These are phyloP conservation scores for Kodamaea alishanica DNA, from an alignment of 1,139 yeast genomes.

Conservation along the genomic window DNA sequence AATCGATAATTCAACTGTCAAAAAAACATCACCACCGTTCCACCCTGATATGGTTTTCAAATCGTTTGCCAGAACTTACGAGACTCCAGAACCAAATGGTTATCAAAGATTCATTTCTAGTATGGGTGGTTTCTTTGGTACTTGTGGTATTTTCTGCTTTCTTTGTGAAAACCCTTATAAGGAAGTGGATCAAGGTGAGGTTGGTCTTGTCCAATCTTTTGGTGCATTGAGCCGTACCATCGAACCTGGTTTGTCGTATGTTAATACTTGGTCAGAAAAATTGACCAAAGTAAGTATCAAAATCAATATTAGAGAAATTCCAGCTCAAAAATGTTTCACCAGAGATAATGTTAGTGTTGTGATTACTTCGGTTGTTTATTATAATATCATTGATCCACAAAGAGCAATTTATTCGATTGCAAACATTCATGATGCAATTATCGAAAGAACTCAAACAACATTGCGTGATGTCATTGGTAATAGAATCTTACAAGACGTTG, in stretches of 20 bases:
- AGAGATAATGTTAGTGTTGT: constrained; percentile 64
- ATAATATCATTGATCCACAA: constrained; percentile 66
- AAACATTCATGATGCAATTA: constrained; percentile 55
- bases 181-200: constrained; percentile 64
- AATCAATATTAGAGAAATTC: constrained; percentile 61
- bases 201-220: constrained; percentile 65
- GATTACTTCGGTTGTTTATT: constrained; percentile 65
- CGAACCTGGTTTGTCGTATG: constrained; percentile 67
- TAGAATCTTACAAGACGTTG: constrained; percentile 65
- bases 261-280: constrained; percentile 63
- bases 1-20: neutral
- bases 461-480: constrained; percentile 72
- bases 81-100: constrained; percentile 32
- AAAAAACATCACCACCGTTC: constrained; percentile 9
- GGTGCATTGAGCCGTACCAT: constrained; percentile 66
- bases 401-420: constrained; percentile 60
- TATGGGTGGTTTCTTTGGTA: constrained; percentile 50
- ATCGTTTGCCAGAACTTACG: constrained; percentile 35
- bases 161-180: constrained; percentile 60
- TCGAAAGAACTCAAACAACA: constrained; percentile 73
- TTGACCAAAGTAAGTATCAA: constrained; percentile 52
- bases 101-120: constrained; percentile 41
- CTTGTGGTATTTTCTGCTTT: constrained; percentile 59
- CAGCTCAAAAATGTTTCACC: constrained; percentile 66
- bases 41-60: constrained; percentile 19